phyloP scores from a whole-genome alignment of 768 basidiomycete genomes.

The Calocybe gangraenosa region DNA sequence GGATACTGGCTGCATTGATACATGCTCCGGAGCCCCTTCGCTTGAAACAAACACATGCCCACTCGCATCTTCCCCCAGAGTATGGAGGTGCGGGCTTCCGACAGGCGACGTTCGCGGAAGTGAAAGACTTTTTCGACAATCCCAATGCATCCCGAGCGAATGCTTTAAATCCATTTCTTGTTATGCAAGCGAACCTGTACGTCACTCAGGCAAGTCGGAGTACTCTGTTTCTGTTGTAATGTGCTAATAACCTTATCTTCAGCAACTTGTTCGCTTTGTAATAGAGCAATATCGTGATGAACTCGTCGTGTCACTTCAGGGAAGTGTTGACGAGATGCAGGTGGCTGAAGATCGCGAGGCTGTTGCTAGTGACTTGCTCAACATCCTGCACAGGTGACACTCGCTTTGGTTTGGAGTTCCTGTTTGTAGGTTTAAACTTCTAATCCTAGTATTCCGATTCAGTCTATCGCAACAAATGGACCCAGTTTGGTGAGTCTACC shows the following conservation, averaged over 20 bases:
- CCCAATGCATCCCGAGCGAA: slow-evolving; percentile 83
- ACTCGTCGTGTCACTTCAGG: slow-evolving; percentile 65
- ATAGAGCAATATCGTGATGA: slow-evolving; percentile 92
- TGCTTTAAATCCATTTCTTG: slow-evolving; percentile 84
- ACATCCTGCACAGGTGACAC: slow-evolving; percentile 73
- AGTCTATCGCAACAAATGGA: slow-evolving; percentile 87
- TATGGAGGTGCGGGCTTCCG: slow-evolving; percentile 70
- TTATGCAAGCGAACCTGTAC: slow-evolving; percentile 90
- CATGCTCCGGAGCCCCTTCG: slow-evolving; percentile 76
- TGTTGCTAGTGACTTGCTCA: slow-evolving; percentile 82
- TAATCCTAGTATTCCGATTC: slow-evolving; percentile 74
- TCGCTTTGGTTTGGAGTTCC: not conserved
- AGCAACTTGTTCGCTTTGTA: slow-evolving; percentile 94
- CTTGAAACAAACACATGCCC: slow-evolving; percentile 53
- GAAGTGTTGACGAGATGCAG: slow-evolving; percentile 56
- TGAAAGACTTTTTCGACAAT: slow-evolving; percentile 89
- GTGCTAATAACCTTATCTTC: slow-evolving; percentile 5
- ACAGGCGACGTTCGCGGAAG: slow-evolving; percentile 81
- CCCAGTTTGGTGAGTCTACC: slow-evolving; percentile 55
- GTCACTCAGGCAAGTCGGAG: slow-evolving; percentile 72
- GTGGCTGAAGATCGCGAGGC: slow-evolving; percentile 75
- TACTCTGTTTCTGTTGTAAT: not conserved
- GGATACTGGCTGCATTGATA: slow-evolving; percentile 69
- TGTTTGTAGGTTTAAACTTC: slow-evolving; percentile 1
- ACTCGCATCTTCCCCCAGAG: slow-evolving; percentile 49